These are phyloP conservation scores for Dentipellis sp. DNA, from an alignment of 768 basidiomycete genomes.

Conservation along the genomic window DNA sequence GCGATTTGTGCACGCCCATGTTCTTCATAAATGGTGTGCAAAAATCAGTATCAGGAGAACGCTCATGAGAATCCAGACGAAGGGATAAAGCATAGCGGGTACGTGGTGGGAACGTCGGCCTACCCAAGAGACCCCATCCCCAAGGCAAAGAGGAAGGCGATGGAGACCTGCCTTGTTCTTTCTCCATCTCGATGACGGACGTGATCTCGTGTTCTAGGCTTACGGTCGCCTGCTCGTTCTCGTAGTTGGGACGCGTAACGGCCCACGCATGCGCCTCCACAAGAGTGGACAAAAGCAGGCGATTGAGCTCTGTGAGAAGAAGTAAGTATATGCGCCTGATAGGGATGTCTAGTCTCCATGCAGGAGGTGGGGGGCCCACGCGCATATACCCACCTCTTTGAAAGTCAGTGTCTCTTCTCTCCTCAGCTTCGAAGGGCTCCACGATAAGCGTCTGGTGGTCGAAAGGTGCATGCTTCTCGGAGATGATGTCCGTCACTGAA, in stretches of 20 bases:
- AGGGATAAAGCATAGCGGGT: not conserved
- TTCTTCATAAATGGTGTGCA: not conserved
- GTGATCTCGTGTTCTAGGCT: slow-evolving; percentile 11
- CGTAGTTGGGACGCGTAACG: slow-evolving; percentile 7
- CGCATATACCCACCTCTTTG: slow-evolving; percentile 25
- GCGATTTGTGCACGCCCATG: not conserved
- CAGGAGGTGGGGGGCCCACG: not conserved
- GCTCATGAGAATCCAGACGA: not conserved
- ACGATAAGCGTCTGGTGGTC: slow-evolving; percentile 22
- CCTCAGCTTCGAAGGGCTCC: slow-evolving; percentile 26
- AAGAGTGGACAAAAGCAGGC: slow-evolving; percentile 7
- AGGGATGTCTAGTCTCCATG: not conserved
- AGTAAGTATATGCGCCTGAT: not conserved
- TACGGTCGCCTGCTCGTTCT: slow-evolving; percentile 10
- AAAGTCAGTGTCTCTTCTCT: slow-evolving; percentile 24
- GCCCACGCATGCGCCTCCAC: slow-evolving; percentile 12
- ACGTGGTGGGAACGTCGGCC: not conserved
- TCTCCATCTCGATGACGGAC: slow-evolving; percentile 8
- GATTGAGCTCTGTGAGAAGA: slow-evolving; percentile 8
- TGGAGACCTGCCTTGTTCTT: slow-evolving; percentile 15
- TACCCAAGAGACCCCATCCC: slow-evolving; percentile 2
- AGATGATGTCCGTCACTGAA: not conserved
- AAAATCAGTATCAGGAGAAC: not conserved
- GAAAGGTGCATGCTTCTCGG: slow-evolving; percentile 13
- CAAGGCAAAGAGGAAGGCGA: not conserved